These are phyloP conservation scores for Podaxis sp. DNA, from an alignment of 768 basidiomycete genomes.

Conservation along the genomic window DNA sequence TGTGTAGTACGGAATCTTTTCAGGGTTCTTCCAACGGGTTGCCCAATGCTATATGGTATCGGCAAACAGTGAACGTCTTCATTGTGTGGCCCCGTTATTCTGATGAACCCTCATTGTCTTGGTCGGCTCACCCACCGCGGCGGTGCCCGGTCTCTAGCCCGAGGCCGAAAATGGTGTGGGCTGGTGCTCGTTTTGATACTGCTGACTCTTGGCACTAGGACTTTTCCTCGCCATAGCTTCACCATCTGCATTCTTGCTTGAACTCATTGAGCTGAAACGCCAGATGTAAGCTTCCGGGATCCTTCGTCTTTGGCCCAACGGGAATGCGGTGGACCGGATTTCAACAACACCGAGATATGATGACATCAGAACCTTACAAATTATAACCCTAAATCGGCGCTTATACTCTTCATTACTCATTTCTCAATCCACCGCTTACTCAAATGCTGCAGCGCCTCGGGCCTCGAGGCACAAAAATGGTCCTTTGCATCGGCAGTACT, in stretches of 20 bases:
- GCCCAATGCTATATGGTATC: no score
- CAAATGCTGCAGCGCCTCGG: background rate
- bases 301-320: background rate
- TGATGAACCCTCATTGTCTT: background rate
- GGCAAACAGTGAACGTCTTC: background rate
- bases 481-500: background rate
- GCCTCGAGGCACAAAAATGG: background rate
- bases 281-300: background rate
- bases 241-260: background rate
- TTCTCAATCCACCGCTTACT: background rate
- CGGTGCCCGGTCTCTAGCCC: background rate
- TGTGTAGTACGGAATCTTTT: no score
- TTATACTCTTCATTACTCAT: background rate
- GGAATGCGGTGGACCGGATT: background rate
- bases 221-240: background rate
- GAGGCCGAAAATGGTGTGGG: background rate
- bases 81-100: background rate
- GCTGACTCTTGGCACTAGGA: no score
- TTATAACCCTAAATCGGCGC: background rate
- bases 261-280: background rate
- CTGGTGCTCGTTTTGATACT: no score
- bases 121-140: background rate
- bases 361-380: constrained; percentile 9
- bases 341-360: constrained; percentile 1
- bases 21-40: no score